Percentiles rank a stretch among this genome's conserved stretches.
phyloP scores from a whole-genome alignment of 495 filamentous ascomycete genomes.

The Viridothelium virens region DNA sequence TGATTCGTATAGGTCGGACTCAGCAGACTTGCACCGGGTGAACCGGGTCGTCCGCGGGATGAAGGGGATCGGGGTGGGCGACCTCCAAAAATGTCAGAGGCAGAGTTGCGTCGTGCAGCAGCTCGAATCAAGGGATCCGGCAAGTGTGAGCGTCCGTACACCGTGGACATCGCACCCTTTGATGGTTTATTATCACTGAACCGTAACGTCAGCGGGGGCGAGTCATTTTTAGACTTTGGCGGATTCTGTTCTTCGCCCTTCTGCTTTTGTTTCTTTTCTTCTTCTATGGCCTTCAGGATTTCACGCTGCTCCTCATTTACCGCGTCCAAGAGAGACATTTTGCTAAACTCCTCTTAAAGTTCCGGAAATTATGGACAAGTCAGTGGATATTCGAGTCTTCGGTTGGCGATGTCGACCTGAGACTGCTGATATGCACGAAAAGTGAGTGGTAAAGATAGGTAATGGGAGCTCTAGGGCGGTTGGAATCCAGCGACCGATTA shows the following conservation, averaged over 20 bases:
- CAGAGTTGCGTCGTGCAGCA: constrained; percentile 21
- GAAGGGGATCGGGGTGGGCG: constrained; percentile 11
- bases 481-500: not conserved
- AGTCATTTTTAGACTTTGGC: not conserved
- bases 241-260: not conserved
- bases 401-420: not conserved
- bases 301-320: constrained; percentile 67
- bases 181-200: constrained; percentile 31
- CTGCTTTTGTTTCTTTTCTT: constrained; percentile 15
- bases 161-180: constrained; percentile 48
- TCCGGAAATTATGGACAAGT: not conserved
- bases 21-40: constrained; percentile 18
- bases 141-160: constrained; percentile 23
- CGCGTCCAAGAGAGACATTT: constrained; percentile 59
- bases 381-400: not conserved
- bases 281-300: constrained; percentile 57
- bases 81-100: constrained; percentile 33
- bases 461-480: not conserved
- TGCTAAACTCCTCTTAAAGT: not conserved
- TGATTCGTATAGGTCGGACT: constrained; percentile 11
- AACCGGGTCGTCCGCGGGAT: constrained; percentile 17
- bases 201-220: constrained; percentile 14
- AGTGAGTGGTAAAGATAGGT: not conserved
- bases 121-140: constrained; percentile 42
- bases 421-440: not conserved